Percentiles rank a stretch among this genome's conserved stretches.
phyloP scores from a whole-genome alignment of 106 monocot genomes.

The Dendrobium officinale region DNA sequence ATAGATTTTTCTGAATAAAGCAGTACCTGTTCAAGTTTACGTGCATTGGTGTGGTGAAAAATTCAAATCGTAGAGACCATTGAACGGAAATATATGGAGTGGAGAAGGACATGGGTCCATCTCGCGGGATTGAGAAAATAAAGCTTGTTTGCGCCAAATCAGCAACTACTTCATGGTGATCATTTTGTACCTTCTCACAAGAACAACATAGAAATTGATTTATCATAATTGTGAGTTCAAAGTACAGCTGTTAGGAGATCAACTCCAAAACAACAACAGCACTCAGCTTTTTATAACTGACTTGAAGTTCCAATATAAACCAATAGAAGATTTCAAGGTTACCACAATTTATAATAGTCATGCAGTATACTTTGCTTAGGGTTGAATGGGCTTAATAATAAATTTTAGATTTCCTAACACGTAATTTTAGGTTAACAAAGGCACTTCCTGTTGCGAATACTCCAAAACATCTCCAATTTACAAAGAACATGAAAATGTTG shows the following conservation, averaged over 20 bases:
- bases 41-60: slow-evolving; percentile 74
- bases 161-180: slow-evolving; percentile 86
- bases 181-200: slow-evolving; percentile 74
- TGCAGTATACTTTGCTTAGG: not conserved
- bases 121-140: slow-evolving; percentile 92
- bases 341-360: not conserved
- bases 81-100: slow-evolving; percentile 74
- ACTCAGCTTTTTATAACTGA: not conserved
- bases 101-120: slow-evolving; percentile 94
- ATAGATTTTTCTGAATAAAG: not conserved
- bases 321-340: not conserved
- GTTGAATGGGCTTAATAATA: not conserved
- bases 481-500: no score
- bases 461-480: no score
- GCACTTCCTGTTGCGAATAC: no score
- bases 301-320: not conserved
- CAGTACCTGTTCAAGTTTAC: slow-evolving; percentile 65
- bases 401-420: not conserved
- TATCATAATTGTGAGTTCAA: not conserved
- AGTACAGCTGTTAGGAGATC: not conserved
- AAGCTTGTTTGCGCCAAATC: slow-evolving; percentile 85
- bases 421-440: no score
- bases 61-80: slow-evolving; percentile 95
- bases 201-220: slow-evolving; percentile 5
- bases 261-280: not conserved